These are phyloP conservation scores for Cladophialophora psammophila DNA, from an alignment of 2,329 filamentous ascomycete genomes.

Conservation along the genomic window DNA sequence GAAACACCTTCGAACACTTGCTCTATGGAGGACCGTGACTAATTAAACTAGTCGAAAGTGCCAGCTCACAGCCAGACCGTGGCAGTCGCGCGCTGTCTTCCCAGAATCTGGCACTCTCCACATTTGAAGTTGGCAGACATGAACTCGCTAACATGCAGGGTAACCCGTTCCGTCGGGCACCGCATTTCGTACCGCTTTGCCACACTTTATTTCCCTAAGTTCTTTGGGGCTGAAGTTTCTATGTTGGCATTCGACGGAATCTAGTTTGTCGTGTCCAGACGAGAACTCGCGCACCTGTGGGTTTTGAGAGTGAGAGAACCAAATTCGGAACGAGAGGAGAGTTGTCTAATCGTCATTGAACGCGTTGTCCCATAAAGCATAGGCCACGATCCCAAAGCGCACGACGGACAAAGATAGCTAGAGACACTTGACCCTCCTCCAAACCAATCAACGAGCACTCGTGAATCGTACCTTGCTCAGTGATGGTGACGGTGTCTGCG, in stretches of 20 bases:
- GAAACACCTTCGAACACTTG: background rate
- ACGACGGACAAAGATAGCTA: background rate
- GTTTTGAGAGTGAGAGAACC: background rate
- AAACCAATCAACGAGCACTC: background rate
- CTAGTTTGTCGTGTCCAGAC: background rate
- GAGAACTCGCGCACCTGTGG: background rate
- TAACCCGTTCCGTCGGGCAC: background rate
- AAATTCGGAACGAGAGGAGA: background rate
- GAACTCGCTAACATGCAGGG: conserved; percentile 8
- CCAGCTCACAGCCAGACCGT: background rate
- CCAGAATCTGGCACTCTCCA: conserved; percentile 9
- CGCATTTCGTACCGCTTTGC: conserved; percentile 13
- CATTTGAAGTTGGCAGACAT: background rate
- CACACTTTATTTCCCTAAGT: conserved; percentile 30
- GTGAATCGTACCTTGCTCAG: background rate
- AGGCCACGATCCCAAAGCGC: background rate
- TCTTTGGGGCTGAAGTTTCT: background rate
- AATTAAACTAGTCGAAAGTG: background rate
- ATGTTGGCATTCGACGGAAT: background rate
- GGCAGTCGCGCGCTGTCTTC: background rate
- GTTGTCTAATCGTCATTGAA: background rate
- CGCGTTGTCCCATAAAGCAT: background rate
- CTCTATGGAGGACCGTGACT: background rate
- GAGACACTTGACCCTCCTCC: background rate
- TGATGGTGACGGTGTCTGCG: conserved; percentile 32